These are phyloP conservation scores for Aspergillus piperis DNA, from an alignment of 2,329 filamentous ascomycete species.

Conservation along the genomic window DNA sequence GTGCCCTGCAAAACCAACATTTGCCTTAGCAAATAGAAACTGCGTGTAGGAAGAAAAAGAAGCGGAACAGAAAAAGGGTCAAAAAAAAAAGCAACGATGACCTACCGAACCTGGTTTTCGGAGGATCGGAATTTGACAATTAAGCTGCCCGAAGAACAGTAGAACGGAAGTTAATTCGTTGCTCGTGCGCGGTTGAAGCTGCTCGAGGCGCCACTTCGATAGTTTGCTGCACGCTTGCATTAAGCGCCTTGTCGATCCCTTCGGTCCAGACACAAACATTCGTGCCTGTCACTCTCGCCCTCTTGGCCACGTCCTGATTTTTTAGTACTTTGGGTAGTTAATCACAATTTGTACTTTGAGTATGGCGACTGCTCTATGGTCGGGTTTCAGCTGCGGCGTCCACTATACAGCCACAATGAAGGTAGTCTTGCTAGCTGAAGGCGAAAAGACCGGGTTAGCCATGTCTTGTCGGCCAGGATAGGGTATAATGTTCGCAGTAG, in stretches of 20 bases:
- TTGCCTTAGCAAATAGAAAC: background rate
- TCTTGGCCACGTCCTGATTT: background rate
- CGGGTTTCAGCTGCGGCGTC: background rate
- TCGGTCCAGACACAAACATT: background rate
- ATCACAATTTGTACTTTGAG: background rate
- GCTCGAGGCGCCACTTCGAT: constrained; percentile 17
- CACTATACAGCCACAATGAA: background rate
- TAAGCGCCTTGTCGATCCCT: background rate
- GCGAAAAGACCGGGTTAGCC: background rate
- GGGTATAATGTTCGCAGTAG: background rate
- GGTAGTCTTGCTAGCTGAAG: background rate
- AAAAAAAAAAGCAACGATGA: background rate
- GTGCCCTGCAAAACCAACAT: background rate
- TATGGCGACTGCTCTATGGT: background rate
- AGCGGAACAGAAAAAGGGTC: background rate
- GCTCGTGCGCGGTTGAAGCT: background rate
- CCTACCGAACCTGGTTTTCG: background rate
- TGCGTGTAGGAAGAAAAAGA: background rate
- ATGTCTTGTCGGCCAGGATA: background rate
- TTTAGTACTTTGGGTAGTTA: background rate
- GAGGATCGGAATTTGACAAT: background rate
- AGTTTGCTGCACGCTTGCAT: constrained; percentile 9
- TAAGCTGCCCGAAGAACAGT: background rate
- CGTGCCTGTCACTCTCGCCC: background rate
- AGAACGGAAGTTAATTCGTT: background rate